phyloP scores from a whole-genome alignment of 148 eudicot species.

The Amaranthus hypochondriacus region DNA sequence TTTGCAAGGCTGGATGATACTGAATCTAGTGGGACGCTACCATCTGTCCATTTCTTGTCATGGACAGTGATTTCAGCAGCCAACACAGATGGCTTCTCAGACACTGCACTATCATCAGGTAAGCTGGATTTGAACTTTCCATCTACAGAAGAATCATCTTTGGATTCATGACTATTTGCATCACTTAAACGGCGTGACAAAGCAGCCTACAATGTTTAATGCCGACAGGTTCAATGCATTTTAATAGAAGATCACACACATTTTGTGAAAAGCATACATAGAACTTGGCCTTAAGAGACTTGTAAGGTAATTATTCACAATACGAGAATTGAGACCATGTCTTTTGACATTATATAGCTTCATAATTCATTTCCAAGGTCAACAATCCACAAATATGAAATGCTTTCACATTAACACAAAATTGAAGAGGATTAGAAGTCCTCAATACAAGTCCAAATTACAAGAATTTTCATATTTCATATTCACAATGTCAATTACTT shows the following conservation, averaged over 20 bases:
- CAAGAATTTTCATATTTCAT: too few relatives aligned
- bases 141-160: slow-evolving; percentile 40
- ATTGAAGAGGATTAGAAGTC: too few relatives aligned
- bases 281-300: not conserved
- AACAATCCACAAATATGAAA: not conserved
- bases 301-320: not conserved
- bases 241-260: not conserved
- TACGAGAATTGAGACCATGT: too few relatives aligned
- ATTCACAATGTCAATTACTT: too few relatives aligned
- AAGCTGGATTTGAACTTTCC: slow-evolving; percentile 42
- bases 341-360: not conserved
- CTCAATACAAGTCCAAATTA: too few relatives aligned
- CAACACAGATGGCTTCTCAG: slow-evolving; percentile 36
- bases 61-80: slow-evolving; percentile 66
- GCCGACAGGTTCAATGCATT: not conserved
- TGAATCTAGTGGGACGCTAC: slow-evolving; percentile 70
- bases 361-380: not conserved
- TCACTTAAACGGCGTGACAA: slow-evolving; percentile 89
- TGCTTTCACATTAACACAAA: not conserved
- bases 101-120: slow-evolving; percentile 29
- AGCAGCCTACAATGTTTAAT: slow-evolving; percentile 57
- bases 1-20: slow-evolving; percentile 63
- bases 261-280: not conserved
- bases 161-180: slow-evolving; percentile 42
- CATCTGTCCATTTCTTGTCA: slow-evolving; percentile 99